phyloP scores from a whole-genome alignment of 2,329 filamentous ascomycete species.

The Amesomyces nigricolor region DNA sequence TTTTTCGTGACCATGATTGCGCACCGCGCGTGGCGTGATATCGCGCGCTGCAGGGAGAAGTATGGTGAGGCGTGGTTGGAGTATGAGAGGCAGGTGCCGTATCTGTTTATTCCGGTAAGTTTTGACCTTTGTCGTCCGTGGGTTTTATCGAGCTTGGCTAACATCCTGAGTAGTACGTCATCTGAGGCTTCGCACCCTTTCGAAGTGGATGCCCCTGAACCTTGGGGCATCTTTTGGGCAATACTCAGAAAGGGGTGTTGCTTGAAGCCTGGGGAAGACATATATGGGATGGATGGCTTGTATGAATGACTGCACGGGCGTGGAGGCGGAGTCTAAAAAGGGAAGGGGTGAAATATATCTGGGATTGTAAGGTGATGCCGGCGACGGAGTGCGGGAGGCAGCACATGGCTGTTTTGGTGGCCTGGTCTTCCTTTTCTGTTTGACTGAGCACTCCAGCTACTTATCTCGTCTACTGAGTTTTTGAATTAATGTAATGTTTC shows the following conservation, averaged over 20 bases:
- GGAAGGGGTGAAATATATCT: neutral
- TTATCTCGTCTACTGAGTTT: neutral
- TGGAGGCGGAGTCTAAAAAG: neutral
- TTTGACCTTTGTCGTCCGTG: too few species aligned
- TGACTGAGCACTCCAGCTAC: neutral
- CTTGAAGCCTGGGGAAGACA: neutral
- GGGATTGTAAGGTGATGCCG: neutral
- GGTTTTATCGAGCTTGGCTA: too few species aligned
- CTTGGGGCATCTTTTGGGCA: too few species aligned
- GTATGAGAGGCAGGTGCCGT: constrained; percentile 75
- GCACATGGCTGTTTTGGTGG: too few species aligned
- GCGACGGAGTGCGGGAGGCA: neutral
- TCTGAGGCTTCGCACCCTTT: constrained; percentile 28
- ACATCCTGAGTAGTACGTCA: constrained; percentile 35
- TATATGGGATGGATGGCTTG: neutral
- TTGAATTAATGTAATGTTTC: neutral
- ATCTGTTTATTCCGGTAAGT: constrained; percentile 45
- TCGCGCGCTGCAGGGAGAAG: constrained; percentile 67
- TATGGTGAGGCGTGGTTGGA: constrained; percentile 79
- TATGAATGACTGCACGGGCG: neutral
- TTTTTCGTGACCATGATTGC: constrained; percentile 79
- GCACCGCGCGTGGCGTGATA: constrained; percentile 71
- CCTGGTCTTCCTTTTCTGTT: too few species aligned
- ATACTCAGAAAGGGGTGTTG: too few species aligned
- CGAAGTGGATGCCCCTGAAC: too few species aligned